Base-by-base conservation (phyloP, 371 early-diverging fungal genomes). In the Lichtheimia hyalospora region DNA sequence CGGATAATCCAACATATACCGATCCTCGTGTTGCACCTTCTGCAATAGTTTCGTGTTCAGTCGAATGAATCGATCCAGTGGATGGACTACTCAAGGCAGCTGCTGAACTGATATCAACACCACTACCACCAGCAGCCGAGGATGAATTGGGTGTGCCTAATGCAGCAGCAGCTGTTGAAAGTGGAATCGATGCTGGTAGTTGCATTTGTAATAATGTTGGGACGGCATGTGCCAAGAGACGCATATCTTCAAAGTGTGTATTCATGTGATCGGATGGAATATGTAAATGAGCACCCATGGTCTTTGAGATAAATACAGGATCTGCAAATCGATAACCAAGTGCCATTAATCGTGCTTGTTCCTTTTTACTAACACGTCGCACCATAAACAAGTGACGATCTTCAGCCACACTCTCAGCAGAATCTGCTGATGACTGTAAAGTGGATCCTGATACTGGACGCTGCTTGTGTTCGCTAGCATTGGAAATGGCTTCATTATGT, bases 301-400 rank as follows among this genome's bases (percentile, higher is more conserved):
- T 70, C 53, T 68, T 64, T 0, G 79, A 66, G 24, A 79, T 79
- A 50, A 70, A 76, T 1, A 54, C 28, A 6, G 76, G 65, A 18
- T 76, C 76, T 0, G 74, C 74, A 60, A 79, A 79, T 24, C 79
- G 66, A 55, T 64, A 79, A 2, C 79, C 79, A 23, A 56, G 60
- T 0, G 72, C 63, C 10, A 75, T 52, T 27, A 76, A 48, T n/a
- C 70, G 63, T 5, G 61, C 40, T 3, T 68, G 40, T 8, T 62
- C 68, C 50, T 66, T 71, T 21, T 67, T 57, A 3, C 51, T 60
- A 3, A 74, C 49, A 3, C 62, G 62, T 25, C 63, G 68, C 6
- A 79, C 76, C 14, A 79, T 41, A 23, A 76, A 73, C 14, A 79
- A 64, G 24, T 79, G 68, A 10, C 57, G 41, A 54, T 75, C 75